Evolutionary conservation across 176 grass and related monocot species (phyloP).

Genomic region (Aegilops sharonensis): DNA sequence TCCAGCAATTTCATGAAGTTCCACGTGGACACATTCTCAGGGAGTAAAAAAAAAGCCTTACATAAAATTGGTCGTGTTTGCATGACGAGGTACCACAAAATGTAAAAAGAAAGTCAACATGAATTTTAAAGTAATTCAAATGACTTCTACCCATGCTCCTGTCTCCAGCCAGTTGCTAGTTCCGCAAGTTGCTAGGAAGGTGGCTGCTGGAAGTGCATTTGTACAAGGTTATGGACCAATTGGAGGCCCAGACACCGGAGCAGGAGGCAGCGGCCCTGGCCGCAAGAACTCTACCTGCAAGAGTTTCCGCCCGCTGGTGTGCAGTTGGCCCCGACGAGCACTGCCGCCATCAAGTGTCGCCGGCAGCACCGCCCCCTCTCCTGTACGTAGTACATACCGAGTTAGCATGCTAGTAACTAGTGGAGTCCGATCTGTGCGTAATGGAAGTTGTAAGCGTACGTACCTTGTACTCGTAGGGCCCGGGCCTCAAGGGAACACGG

Average conservation of each 20-base stretch:
- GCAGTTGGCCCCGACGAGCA: neutral
- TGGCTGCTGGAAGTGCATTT: neutral
- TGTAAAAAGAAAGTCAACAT: neutral
- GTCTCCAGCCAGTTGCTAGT: neutral
- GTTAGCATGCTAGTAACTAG: neutral
- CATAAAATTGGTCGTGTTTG: neutral
- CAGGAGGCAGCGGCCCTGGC: neutral
- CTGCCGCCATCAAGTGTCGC: neutral
- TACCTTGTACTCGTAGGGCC: neutral
- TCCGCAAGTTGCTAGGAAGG: neutral
- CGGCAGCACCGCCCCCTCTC: neutral
- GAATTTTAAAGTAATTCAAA: neutral
- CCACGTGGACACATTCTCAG: neutral
- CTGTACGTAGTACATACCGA: neutral
- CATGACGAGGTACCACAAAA: neutral
- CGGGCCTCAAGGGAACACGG: neutral
- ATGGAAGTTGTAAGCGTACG: neutral
- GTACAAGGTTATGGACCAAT: neutral
- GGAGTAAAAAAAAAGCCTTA: neutral
- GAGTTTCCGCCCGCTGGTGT: neutral
- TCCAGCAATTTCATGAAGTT: neutral
- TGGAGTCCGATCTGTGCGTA: neutral
- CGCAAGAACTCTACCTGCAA: neutral
- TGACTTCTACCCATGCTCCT: neutral
- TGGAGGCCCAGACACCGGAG: neutral